Evolutionary conservation across 495 filamentous ascomycete genomes (phyloP).

Genomic region (Xylaria venustula): DNA sequence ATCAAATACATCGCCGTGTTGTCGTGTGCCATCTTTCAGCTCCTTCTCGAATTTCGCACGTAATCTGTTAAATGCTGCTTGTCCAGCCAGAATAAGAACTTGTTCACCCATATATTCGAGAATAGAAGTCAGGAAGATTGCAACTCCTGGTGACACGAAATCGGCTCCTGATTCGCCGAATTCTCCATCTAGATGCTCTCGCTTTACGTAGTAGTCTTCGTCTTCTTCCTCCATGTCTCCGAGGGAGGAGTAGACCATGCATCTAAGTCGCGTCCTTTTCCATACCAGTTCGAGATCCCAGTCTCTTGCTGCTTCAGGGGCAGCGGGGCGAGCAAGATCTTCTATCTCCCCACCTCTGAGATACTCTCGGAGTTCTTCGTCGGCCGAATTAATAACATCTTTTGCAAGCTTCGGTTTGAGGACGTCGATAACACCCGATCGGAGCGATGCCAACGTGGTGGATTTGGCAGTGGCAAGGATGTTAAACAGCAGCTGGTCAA

Average conservation of each 20-base stretch:
- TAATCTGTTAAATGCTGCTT: conserved; percentile 77
- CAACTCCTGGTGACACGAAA: conserved; percentile 84
- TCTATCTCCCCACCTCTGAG: conserved; percentile 76
- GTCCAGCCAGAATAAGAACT: conserved; percentile 79
- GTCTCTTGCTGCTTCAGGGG: conserved; percentile 51
- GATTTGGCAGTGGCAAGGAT: conserved; percentile 78
- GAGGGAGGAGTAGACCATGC: conserved; percentile 96
- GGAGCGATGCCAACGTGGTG: conserved; percentile 72
- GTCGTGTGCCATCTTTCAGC: conserved; percentile 44
- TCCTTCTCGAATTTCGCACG: conserved; percentile 50
- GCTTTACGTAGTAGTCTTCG: conserved; percentile 78
- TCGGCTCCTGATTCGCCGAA: conserved; percentile 56
- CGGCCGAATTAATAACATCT: conserved; percentile 82
- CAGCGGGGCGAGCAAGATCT: conserved; percentile 55
- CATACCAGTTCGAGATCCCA: conserved; percentile 88
- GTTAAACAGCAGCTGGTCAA: conserved; percentile 90
- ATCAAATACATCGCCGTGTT: conserved; percentile 46
- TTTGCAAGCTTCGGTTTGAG: conserved; percentile 84
- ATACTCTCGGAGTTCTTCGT: conserved; percentile 88
- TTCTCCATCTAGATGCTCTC: conserved; percentile 62
- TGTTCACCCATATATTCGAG: conserved; percentile 94
- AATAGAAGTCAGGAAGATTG: conserved; percentile 93
- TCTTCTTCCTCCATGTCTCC: conserved; percentile 98
- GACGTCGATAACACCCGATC: conserved; percentile 82
- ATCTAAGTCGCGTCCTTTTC: conserved; percentile 86